Base-by-base conservation (phyloP, 1,139 yeast genomes). In the Blastobotrys capitulatus region DNA sequence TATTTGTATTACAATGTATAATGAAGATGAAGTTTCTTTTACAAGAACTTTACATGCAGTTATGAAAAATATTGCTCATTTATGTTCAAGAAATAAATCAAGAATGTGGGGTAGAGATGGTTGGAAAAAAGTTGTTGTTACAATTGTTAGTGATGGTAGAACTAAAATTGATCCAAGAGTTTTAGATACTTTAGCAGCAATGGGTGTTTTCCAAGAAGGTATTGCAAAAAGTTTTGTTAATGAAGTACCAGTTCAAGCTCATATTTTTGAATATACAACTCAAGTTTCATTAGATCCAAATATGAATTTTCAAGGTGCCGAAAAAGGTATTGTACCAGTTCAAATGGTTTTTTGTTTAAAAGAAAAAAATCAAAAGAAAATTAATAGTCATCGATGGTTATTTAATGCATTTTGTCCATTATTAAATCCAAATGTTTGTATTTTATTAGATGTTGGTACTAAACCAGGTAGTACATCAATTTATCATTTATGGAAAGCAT, bases 171-270 rank as follows among this genome's bases (percentile, higher is more conserved):
- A 82, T 59, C 86, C 85, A 27, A 83, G 94, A 18, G 92, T 90
- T 1, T 70, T 90, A 48, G 95, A 89, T 65, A 78, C 86, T 45
- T 73, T 92, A 48, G 88, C 96, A 0, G 95, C 97, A 0, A 82
- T 94, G 69, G 98, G 98, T 58, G 86, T 94, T 45, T 92, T 87
- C 66, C 98, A 92, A 67, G 97, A 89, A 54, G 96, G 95, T 48
- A 86, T 92, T 69, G 96, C 98, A 44, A 84, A 95, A 64, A 90
- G 95, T 34, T 85, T 78, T 57, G 97, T 92, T 49, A 92, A 92
- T 65, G 87, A 88, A 58, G 84, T 85, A 60, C 86, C 84, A 50
- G 98, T 92, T 35, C 80, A 84, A 62, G 95, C 97, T 0, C 98
- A 92, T 70, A 72, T 92, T 49, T 92, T 89, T 63, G 98, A 92